Conservation (phyloP, 257 asterid genomes). For the Knoxia roxburghii region DNA sequence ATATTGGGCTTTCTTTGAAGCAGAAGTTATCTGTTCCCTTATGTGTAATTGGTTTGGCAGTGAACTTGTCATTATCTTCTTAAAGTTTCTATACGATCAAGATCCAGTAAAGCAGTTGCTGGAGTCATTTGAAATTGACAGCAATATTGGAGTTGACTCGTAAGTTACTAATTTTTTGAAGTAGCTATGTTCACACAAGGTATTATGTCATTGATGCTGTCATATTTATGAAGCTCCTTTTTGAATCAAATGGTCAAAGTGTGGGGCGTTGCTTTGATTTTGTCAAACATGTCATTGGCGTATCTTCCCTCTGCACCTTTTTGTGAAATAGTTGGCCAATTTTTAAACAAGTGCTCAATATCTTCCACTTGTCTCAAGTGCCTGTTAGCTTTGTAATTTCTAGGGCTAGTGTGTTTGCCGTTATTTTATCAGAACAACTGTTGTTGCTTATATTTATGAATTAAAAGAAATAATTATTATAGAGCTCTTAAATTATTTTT, state of each 20-base stretch:
- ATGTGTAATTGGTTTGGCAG: constrained; percentile 38
- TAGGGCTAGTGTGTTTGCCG: not conserved
- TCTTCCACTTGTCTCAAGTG: not conserved
- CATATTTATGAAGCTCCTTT: not conserved
- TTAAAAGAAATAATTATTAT: not conserved
- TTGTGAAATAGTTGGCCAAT: not conserved
- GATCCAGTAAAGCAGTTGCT: constrained; percentile 83
- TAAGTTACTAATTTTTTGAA: constrained; percentile 37
- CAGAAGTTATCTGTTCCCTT: not conserved
- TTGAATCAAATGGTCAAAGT: not conserved
- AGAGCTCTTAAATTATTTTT: not conserved
- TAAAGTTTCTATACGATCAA: constrained; percentile 83
- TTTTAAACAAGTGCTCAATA: not conserved
- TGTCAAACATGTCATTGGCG: not conserved
- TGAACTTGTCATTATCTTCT: constrained; percentile 82
- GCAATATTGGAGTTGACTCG: constrained; percentile 57
- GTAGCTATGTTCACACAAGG: not conserved
- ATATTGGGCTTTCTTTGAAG: constrained; percentile 12
- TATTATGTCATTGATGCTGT: not conserved
- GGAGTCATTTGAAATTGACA: constrained; percentile 50
- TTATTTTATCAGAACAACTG: not conserved
- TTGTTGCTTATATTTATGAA: not conserved
- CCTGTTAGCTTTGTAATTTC: not conserved
- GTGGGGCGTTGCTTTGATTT: not conserved
- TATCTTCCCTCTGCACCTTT: not conserved